These are phyloP conservation scores for Aspergillus jensenii DNA, from an alignment of 2,329 filamentous ascomycete genomes.

Conservation along the genomic window DNA sequence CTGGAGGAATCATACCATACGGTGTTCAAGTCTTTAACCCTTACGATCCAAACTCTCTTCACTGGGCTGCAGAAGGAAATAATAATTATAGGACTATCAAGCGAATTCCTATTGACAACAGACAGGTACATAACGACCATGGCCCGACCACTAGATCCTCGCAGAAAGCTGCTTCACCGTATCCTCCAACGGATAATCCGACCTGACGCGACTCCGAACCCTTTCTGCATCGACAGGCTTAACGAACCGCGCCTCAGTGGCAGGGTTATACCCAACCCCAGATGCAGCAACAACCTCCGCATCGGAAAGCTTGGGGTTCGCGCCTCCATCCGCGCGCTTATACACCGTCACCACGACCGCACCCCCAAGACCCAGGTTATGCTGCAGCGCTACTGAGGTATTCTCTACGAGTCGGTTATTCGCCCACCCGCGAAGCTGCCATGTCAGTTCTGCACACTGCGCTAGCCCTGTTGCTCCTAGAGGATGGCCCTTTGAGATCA, in stretches of 20 bases:
- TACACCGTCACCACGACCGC: constrained; percentile 91
- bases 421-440: constrained; percentile 94
- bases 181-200: constrained; percentile 76
- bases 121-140: neutral
- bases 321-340: constrained; percentile 72
- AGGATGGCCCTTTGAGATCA: constrained; percentile 95
- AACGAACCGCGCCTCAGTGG: constrained; percentile 84
- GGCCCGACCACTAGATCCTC: constrained; percentile 50
- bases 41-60: no score
- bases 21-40: no score
- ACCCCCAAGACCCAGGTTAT: constrained; percentile 89
- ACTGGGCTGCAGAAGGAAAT: neutral
- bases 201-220: constrained; percentile 67
- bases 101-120: neutral
- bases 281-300: constrained; percentile 65
- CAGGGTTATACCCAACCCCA: constrained; percentile 85
- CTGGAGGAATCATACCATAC: no score
- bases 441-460: constrained; percentile 91
- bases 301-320: constrained; percentile 59
- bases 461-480: constrained; percentile 90
- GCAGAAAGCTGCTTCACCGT: constrained; percentile 70
- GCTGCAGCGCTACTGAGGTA: constrained; percentile 77
- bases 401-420: constrained; percentile 75
- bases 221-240: constrained; percentile 70
- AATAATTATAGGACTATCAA: neutral